These are phyloP conservation scores for Rhododendron vialii DNA, from an alignment of 148 eudicot species.

Conservation along the genomic window DNA sequence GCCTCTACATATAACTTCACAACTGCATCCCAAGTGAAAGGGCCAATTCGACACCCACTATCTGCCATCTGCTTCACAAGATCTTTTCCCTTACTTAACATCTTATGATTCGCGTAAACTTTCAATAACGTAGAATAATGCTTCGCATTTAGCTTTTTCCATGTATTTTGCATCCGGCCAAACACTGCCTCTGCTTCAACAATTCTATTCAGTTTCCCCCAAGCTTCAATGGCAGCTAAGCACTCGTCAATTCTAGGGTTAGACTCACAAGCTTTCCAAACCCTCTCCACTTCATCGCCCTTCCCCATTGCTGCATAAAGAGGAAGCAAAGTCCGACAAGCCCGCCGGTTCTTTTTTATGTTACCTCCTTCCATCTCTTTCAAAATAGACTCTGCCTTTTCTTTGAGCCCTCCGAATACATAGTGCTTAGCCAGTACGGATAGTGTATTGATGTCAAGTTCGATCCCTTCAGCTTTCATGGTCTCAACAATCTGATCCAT, in stretches of 20 bases:
- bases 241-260: conserved; percentile 38
- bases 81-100: conserved; percentile 70
- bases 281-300: conserved; percentile 60
- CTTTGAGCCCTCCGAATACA: conserved; percentile 46
- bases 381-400: conserved; percentile 60
- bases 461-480: conserved; percentile 73
- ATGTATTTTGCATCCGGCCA: conserved; percentile 28
- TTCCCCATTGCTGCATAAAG: conserved; percentile 67
- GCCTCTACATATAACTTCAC: conserved; percentile 70
- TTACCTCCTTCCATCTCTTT: conserved; percentile 65
- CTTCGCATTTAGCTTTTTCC: conserved; percentile 33
- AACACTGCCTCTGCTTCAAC: conserved; percentile 72
- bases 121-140: conserved; percentile 47
- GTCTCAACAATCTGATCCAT: conserved; percentile 84
- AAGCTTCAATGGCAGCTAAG: conserved; percentile 65
- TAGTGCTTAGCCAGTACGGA: conserved; percentile 60
- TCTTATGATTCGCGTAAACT: conserved; percentile 69
- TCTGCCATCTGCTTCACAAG: conserved; percentile 69
- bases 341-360: conserved; percentile 28
- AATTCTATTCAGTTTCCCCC: conserved; percentile 65
- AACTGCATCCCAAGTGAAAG: conserved; percentile 69
- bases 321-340: conserved; percentile 40
- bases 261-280: conserved; percentile 58
- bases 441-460: conserved; percentile 28
- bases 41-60: conserved; percentile 55